Conservation (phyloP, 2,329 filamentous ascomycete species). For the Apiospora malaysiana region DNA sequence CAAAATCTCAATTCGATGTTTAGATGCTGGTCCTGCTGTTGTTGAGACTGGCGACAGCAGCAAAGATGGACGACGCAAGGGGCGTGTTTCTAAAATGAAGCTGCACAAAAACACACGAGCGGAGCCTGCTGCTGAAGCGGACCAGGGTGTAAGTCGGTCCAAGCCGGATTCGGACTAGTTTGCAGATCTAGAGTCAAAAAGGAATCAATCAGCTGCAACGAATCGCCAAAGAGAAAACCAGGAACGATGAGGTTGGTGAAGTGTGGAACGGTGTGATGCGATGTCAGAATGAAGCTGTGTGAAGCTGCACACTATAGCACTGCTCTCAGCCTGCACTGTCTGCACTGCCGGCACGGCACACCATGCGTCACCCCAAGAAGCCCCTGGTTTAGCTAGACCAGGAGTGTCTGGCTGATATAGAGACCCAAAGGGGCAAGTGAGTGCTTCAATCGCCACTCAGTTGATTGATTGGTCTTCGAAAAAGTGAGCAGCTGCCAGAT, state of each 20-base stretch:
- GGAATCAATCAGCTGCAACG: slow-evolving; percentile 25
- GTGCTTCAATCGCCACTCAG: background rate
- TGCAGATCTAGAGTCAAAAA: slow-evolving; percentile 24
- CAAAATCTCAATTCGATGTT: background rate
- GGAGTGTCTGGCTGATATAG: background rate
- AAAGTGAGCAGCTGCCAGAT: background rate
- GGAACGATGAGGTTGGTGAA: slow-evolving; percentile 20
- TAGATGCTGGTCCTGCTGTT: background rate
- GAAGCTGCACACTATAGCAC: background rate
- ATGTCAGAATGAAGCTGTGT: background rate
- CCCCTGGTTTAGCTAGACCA: background rate
- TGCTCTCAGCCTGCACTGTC: background rate
- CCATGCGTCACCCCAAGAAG: background rate
- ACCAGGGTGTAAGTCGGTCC: background rate
- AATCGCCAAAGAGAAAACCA: slow-evolving; percentile 18
- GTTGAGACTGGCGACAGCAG: no score
- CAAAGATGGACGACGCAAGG: background rate
- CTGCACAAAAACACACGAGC: slow-evolving; percentile 8
- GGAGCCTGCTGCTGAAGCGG: slow-evolving; percentile 5
- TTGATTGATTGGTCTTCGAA: background rate
- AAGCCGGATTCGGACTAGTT: slow-evolving; percentile 23
- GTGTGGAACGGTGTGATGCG: slow-evolving; percentile 13
- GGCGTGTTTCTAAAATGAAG: slow-evolving; percentile 4
- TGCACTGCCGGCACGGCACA: background rate
- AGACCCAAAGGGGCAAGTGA: background rate